phyloP scores from a whole-genome alignment of 1,139 yeast genomes.

The Blastobotrys aristatus region DNA sequence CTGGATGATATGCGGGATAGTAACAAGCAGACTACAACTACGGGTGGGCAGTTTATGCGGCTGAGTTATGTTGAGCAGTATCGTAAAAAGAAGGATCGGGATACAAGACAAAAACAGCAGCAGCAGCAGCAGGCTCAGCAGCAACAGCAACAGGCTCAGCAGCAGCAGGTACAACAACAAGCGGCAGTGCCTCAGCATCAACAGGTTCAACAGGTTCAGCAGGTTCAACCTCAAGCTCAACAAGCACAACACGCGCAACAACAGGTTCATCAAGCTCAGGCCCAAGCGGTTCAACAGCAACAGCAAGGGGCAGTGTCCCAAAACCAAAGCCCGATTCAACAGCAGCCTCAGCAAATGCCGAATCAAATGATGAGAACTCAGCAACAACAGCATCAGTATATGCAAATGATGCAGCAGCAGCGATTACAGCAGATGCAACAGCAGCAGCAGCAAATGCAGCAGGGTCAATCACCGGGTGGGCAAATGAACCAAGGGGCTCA shows the following conservation, averaged over 20 bases:
- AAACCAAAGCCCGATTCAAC: background rate
- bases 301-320: constrained; percentile 9
- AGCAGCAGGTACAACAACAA: constrained; percentile 7
- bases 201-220: constrained; percentile 10
- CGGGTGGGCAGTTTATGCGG: constrained; percentile 38
- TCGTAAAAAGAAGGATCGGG: constrained; percentile 34
- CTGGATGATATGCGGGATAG: constrained; percentile 33
- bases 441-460: constrained; percentile 16
- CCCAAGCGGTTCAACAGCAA: too few relatives aligned
- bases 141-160: constrained; percentile 17
- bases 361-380: constrained; percentile 11
- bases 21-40: constrained; percentile 19
- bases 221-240: constrained; percentile 13
- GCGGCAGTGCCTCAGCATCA: background rate
- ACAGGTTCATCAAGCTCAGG: constrained; percentile 16
- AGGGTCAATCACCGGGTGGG: background rate
- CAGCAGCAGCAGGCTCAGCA: constrained; percentile 17
- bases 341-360: background rate
- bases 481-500: constrained; percentile 5
- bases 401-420: constrained; percentile 12
- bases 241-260: constrained; percentile 16
- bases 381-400: constrained; percentile 14
- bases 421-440: constrained; percentile 13
- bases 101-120: constrained; percentile 19
- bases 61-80: constrained; percentile 40